Conservation (phyloP, 1,284 basidiomycete species). For the Moesziomyces aphidis region DNA sequence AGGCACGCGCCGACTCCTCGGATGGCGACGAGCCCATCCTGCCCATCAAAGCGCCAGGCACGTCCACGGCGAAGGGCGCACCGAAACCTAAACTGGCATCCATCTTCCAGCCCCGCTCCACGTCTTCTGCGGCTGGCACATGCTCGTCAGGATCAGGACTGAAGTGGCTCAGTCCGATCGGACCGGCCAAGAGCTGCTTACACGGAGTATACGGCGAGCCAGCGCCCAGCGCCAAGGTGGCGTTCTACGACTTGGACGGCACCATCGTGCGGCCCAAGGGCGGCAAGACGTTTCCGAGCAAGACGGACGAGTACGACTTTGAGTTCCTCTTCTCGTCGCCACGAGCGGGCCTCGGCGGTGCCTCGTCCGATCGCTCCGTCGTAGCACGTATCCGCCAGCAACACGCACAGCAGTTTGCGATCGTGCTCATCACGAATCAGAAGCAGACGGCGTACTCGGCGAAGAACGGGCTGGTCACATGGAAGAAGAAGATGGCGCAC, state of each 20-base stretch:
- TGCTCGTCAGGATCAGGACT: slow-evolving; percentile 6
- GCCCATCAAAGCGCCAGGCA: slow-evolving; percentile 5
- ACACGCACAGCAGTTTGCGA: slow-evolving; percentile 17
- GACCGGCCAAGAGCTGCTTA: slow-evolving; percentile 28
- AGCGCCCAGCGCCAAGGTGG: slow-evolving; percentile 28
- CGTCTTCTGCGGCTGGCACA: slow-evolving; percentile 1
- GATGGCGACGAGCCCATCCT: slow-evolving; percentile 7
- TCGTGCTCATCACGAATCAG: slow-evolving; percentile 58
- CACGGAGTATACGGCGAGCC: slow-evolving; percentile 40
- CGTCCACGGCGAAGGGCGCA: not conserved
- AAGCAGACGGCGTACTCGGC: slow-evolving; percentile 34
- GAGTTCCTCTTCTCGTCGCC: slow-evolving; percentile 28
- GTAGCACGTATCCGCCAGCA: slow-evolving; percentile 25
- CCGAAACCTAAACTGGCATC: slow-evolving; percentile 30
- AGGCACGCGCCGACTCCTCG: slow-evolving; percentile 10
- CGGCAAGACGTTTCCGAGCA: slow-evolving; percentile 43
- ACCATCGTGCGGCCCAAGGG: slow-evolving; percentile 52
- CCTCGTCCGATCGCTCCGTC: slow-evolving; percentile 7
- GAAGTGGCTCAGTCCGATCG: slow-evolving; percentile 39
- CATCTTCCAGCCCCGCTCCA: slow-evolving; percentile 33
- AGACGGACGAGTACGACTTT: slow-evolving; percentile 54
- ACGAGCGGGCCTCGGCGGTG: not conserved
- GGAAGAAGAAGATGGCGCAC: slow-evolving; percentile 53
- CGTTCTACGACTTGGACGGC: slow-evolving; percentile 59
- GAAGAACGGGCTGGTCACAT: slow-evolving; percentile 29